Evolutionary conservation across 768 basidiomycete species (phyloP), one percentile per base, ranked within the genome.

Genomic region (Mycena metata): DNA sequence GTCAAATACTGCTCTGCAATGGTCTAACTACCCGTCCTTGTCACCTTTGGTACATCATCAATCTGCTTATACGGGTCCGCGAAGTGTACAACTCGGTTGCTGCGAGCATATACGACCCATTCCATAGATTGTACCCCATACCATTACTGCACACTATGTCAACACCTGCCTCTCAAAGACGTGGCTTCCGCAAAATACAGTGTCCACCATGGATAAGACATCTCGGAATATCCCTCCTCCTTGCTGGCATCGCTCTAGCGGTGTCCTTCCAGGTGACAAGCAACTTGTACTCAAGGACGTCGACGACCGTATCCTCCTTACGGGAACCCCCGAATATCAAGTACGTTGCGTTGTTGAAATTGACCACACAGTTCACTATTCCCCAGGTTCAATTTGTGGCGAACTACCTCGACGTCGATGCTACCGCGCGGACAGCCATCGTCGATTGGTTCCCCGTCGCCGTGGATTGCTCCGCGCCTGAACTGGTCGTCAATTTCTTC

Each of bases 231-330:
- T 56, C n/a, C 33, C 12, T n/a, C 33, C 16, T 47, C 23, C 43
- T 64, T 26, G 36, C 54, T n/a, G 21, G 46, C 54, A 3, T 56
- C 5, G 45, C 21, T 16, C 8, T 64, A 21, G 62, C 1, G 12
- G 21, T 64, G 35, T 55, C 45, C 2, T 17, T 56, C 19, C 43
- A 13, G 47, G 36, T 64, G n/a, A 64, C 62, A 24, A 41, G 9
- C 42, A 39, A 12, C 54, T 64, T 13, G 47, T 64, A 23, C 62
- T 64, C 45, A 35, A 33, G 3, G 62, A 64, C n/a, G 54, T 64
- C 19, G 43, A 64, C 16, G 62, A 64, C 30, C 30, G 35, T 11
- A n/a, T 64, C 16, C 16, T 24, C 21, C 47, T 41, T 39, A 62
- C 12, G 17, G 60, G 60, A 2, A 21, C 60, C 23, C 16, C 50